Evolutionary conservation across 2,329 filamentous ascomycete genomes (phyloP), one percentile per base, ranked within the genome.

Genomic region (Gnomoniopsis smithogilvyi): DNA sequence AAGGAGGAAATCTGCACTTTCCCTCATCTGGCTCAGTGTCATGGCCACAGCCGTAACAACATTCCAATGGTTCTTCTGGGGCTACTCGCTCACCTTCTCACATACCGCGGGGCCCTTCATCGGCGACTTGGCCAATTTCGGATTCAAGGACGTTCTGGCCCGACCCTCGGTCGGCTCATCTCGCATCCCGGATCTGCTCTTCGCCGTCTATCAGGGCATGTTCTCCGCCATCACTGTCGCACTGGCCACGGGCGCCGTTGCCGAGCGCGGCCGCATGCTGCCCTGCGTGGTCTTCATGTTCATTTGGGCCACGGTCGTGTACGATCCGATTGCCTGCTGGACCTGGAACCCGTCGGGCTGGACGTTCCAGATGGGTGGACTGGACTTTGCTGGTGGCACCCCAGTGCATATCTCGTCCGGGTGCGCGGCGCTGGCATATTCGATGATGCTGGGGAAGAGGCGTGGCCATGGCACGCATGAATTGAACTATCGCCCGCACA

Each of bases 321-420:
- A 96, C 74, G 92, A 96, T 67, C 90, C 92, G 2, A 92, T 96
- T 70, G 92, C 92, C 49, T 96, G 92, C 81, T 96, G 92, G 92
- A 96, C 91, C 10, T 96, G 92, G 92, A 96, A 96, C 71, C 74
- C 89, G 1, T 78, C 78, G 34, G 92, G 92, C 22, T 96, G 92
- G 92, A 86, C 88, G 14, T 89, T 83, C 74, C 80, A 84, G 64
- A 83, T 96, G 76, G 92, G 92, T 50, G 91, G 90, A 30, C 82
- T 96, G 48, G 92, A 96, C 74, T 96, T 95, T 68, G 92, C 92
- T 22, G 92, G 92, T 63, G 92, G 92, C 67, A 96, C 92, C 2
- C 92, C 92, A 0, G 92, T 96, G 56, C 92, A 96, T 72, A 95
- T 96, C 66, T 80, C 90, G 1, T 94, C 91, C 2, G 92, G 92